Conservation (phyloP, 2,329 filamentous ascomycete genomes). For the Colletotrichum magnum region DNA sequence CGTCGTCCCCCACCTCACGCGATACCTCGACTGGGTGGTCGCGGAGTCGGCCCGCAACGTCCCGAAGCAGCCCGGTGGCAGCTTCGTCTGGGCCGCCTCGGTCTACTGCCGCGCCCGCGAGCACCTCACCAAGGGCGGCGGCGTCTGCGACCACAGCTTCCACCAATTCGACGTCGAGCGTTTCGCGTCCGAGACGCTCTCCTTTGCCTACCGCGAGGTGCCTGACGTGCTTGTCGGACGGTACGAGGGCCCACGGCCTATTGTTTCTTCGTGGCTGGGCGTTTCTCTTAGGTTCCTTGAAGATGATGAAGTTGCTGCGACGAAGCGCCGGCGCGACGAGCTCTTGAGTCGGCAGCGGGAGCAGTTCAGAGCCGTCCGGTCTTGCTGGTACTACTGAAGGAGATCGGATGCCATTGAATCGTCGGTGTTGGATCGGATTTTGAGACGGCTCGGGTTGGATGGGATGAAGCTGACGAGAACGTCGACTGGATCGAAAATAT, state of each 20-base stretch:
- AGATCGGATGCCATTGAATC: background rate
- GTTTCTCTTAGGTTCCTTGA: slow-evolving; percentile 9
- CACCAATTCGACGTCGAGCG: slow-evolving; percentile 46
- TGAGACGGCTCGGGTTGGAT: background rate
- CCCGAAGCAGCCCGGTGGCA: slow-evolving; percentile 40
- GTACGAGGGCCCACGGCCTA: background rate
- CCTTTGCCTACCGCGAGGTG: slow-evolving; percentile 47
- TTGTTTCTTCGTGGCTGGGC: slow-evolving; percentile 30
- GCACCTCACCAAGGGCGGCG: slow-evolving; percentile 43
- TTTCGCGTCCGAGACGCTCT: slow-evolving; percentile 48
- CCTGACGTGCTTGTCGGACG: background rate
- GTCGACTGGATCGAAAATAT: background rate
- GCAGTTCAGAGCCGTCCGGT: slow-evolving; percentile 4
- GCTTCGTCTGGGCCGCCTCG: slow-evolving; percentile 49
- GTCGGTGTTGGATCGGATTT: background rate
- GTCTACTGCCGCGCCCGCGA: slow-evolving; percentile 47
- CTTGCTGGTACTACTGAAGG: slow-evolving; percentile 20
- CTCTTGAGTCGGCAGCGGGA: slow-evolving; percentile 22
- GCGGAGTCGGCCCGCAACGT: slow-evolving; percentile 41
- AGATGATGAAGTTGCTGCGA: slow-evolving; percentile 3
- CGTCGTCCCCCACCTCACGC: slow-evolving; percentile 43
- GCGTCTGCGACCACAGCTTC: slow-evolving; percentile 28
- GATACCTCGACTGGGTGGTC: slow-evolving; percentile 52
- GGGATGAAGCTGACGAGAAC: background rate
- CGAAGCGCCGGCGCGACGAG: slow-evolving; percentile 13